Evolutionary conservation across 208 protist species (phyloP), one percentile per base, ranked within the genome.

Genomic region (Trypanosoma conorhini): DNA sequence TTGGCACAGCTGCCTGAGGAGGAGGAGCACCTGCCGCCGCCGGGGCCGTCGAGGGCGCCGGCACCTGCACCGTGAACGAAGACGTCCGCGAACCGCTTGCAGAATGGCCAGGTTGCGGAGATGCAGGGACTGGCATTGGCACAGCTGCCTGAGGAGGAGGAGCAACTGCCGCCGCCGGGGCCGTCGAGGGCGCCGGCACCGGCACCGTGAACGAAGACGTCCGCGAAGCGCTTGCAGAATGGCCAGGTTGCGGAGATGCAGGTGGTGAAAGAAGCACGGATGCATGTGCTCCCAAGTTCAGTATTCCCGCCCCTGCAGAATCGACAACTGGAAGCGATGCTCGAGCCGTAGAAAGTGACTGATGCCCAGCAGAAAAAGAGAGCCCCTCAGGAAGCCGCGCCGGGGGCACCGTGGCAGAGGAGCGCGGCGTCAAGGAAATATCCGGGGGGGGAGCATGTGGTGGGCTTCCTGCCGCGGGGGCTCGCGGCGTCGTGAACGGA

Each of bases 111-210:
- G 40, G 31, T 26, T 30, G 31, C 19, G 21, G 15, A 38, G 67
- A 42, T 31, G 55, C 68, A 21, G 77, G 77, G 42, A 83, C 77
- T n/a, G 74, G 72, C 55, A 77, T 63, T 12, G 67, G 60, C 17
- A 33, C 28, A n/a, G 7, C n/a, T 60, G 31, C 7, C 8, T 31
- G 44, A 9, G 21, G 8, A 61, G 31, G 9, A 60, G 24, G 17
- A 22, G 33, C 57, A 44, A 61, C n/a, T n/a, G 69, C 7, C 5
- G 58, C 21, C 7, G 56, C 42, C 42, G 80, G 71, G 3, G 55
- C 12, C 31, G 62, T 38, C 44, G 50, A 56, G n/a, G 55, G 50
- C 50, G 9, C 7, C 19, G 44, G 44, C 50, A 24, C 7, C 19
- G 44, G 44, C 24, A 35, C 44, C 19, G 76, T 28, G 30, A 30